These are phyloP conservation scores for Agapanthus africanus DNA, from an alignment of 106 monocot species.

Conservation along the genomic window DNA sequence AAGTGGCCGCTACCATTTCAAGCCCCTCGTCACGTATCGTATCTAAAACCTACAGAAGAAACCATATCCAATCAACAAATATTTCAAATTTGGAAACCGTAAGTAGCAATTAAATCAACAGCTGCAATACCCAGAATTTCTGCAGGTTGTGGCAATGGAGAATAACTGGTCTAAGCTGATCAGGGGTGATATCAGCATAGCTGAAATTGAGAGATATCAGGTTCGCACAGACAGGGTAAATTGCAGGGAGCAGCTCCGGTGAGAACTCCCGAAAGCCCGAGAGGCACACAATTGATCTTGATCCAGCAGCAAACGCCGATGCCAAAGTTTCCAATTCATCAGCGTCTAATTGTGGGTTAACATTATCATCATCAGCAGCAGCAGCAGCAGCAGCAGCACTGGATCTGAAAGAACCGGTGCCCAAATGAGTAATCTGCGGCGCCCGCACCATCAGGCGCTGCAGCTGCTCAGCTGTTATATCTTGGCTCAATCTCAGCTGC, in stretches of 20 bases:
- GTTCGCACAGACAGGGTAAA: conserved; percentile 54
- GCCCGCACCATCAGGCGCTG: conserved; percentile 38
- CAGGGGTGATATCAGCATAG: conserved; percentile 34
- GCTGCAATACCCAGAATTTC: conserved; percentile 55
- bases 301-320: conserved; percentile 26
- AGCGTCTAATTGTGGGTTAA: not conserved
- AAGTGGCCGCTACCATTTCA: conserved; percentile 40
- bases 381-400: conserved; percentile 9
- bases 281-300: conserved; percentile 40
- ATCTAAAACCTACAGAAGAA: conserved; percentile 31
- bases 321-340: conserved; percentile 15
- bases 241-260: conserved; percentile 36
- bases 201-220: conserved; percentile 64
- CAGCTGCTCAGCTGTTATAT: conserved; percentile 11
- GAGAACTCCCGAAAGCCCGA: conserved; percentile 50
- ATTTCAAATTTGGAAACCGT: not conserved
- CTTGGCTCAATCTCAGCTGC: conserved; percentile 38
- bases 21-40: conserved; percentile 30
- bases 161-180: conserved; percentile 46
- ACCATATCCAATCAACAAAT: not conserved
- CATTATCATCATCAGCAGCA: not conserved
- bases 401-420: conserved; percentile 56
- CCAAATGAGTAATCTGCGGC: conserved; percentile 45
- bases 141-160: conserved; percentile 55
- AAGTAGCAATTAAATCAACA: no score